Evolutionary conservation across 768 basidiomycete genomes (phyloP).

Genomic region (Russula emetica): DNA sequence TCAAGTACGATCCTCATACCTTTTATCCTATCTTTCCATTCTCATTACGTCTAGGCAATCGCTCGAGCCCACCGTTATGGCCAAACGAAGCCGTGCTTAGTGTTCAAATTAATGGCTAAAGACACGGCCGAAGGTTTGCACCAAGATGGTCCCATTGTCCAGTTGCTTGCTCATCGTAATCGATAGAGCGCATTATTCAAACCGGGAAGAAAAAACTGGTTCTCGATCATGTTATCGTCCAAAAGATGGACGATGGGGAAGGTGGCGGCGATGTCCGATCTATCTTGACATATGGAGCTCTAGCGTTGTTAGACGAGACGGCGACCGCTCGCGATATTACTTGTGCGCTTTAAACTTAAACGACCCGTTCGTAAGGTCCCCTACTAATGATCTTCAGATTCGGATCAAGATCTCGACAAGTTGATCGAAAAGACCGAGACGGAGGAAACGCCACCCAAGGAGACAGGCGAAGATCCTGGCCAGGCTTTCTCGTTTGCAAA

Average conservation of each 20-base stretch:
- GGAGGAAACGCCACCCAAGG: conserved; percentile 53
- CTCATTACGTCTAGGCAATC: conserved; percentile 61
- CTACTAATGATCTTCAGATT: conserved; percentile 44
- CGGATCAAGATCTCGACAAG: conserved; percentile 77
- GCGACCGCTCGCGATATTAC: conserved; percentile 57
- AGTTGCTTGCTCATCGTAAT: neutral
- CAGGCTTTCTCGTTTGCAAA: conserved; percentile 83
- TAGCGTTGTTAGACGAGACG: conserved; percentile 72
- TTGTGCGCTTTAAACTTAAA: conserved; percentile 41
- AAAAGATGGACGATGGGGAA: conserved; percentile 88
- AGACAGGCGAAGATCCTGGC: conserved; percentile 45
- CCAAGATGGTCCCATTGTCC: neutral
- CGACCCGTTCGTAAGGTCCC: neutral
- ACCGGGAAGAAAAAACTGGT: conserved; percentile 94
- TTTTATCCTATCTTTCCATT: neutral
- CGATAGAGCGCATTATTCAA: conserved; percentile 81
- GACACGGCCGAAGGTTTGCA: conserved; percentile 79
- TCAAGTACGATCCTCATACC: conserved; percentile 54
- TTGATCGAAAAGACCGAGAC: conserved; percentile 83
- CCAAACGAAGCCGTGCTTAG: conserved; percentile 89
- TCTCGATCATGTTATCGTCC: conserved; percentile 91
- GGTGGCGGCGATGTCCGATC: conserved; percentile 74
- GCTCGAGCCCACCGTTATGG: conserved; percentile 93
- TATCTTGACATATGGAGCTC: conserved; percentile 85
- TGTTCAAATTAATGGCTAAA: conserved; percentile 96